Evolutionary conservation across 176 grass and related monocot species (phyloP).

Genomic region (Eremochloa ophiuroides): DNA sequence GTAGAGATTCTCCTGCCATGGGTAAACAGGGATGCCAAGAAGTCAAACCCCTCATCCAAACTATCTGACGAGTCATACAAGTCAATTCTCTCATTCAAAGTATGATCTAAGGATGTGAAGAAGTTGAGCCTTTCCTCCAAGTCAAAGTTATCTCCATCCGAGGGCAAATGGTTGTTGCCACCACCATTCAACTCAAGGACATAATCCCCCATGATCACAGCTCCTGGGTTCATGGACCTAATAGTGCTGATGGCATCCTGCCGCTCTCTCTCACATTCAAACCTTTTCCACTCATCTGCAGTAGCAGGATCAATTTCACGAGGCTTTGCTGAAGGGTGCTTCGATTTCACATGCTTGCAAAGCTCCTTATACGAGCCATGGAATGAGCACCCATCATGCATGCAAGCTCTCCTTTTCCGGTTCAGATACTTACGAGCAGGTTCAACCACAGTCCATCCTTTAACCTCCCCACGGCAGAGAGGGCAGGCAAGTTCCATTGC

Average conservation of each 20-base stretch:
- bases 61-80: conserved; percentile 46
- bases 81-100: conserved; percentile 43
- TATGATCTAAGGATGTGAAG: conserved; percentile 49
- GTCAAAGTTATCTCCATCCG: conserved; percentile 40
- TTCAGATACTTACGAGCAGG: conserved; percentile 79
- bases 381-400: conserved; percentile 76
- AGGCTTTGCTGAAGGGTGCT: conserved; percentile 60
- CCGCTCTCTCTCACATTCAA: conserved; percentile 73
- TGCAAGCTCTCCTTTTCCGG: conserved; percentile 65
- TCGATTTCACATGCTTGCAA: conserved; percentile 63
- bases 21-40: conserved; percentile 46
- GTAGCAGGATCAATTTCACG: conserved; percentile 70
- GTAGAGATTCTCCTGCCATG: conserved; percentile 38
- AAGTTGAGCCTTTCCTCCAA: conserved; percentile 47
- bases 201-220: conserved; percentile 85
- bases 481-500: conserved; percentile 72
- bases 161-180: conserved; percentile 12
- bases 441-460: conserved; percentile 91
- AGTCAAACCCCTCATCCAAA: conserved; percentile 39
- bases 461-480: conserved; percentile 80
- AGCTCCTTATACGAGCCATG: conserved; percentile 73
- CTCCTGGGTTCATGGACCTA: conserved; percentile 64
- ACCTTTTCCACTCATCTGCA: conserved; percentile 72
- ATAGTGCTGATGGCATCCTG: conserved; percentile 89
- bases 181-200: conserved; percentile 76